phyloP scores from a whole-genome alignment of 148 eudicot genomes.

The Selenicereus undatus region DNA sequence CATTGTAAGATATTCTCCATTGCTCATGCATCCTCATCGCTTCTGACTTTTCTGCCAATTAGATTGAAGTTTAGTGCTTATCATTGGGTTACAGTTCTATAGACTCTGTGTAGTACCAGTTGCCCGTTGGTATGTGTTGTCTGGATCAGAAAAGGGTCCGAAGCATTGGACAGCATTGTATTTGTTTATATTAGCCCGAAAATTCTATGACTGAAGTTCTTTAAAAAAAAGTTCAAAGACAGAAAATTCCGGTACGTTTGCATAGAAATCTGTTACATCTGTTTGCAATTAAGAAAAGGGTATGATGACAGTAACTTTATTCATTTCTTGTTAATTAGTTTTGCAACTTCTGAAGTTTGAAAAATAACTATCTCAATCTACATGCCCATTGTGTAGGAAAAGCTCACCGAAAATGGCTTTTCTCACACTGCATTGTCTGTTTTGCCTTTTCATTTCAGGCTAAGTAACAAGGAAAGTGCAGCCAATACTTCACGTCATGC shows the following conservation, averaged over 20 bases:
- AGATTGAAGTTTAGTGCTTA: not conserved
- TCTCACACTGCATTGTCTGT: constrained; percentile 9
- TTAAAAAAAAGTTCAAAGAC: too few species aligned
- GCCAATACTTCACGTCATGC: constrained; percentile 21
- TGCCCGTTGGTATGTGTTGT: too few species aligned
- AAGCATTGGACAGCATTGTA: too few species aligned
- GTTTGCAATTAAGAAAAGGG: too few species aligned
- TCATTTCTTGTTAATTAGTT: not conserved
- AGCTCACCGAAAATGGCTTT: not conserved
- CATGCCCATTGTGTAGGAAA: not conserved
- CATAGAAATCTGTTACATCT: too few species aligned
- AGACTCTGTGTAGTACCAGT: too few species aligned
- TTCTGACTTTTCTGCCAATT: not conserved
- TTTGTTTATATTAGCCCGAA: too few species aligned
- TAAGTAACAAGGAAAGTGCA: constrained; percentile 39
- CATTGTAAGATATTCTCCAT: constrained; percentile 34
- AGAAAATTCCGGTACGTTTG: too few species aligned
- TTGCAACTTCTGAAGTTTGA: not conserved
- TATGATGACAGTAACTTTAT: too few species aligned
- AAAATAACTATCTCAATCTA: not conserved
- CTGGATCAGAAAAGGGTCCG: too few species aligned
- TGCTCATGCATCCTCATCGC: not conserved
- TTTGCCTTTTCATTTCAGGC: constrained; percentile 35
- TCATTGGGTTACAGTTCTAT: not conserved
- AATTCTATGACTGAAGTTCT: too few species aligned